Base-by-base conservation (phyloP, 2,329 filamentous ascomycete species). In the Cryphonectria carpinicola region DNA sequence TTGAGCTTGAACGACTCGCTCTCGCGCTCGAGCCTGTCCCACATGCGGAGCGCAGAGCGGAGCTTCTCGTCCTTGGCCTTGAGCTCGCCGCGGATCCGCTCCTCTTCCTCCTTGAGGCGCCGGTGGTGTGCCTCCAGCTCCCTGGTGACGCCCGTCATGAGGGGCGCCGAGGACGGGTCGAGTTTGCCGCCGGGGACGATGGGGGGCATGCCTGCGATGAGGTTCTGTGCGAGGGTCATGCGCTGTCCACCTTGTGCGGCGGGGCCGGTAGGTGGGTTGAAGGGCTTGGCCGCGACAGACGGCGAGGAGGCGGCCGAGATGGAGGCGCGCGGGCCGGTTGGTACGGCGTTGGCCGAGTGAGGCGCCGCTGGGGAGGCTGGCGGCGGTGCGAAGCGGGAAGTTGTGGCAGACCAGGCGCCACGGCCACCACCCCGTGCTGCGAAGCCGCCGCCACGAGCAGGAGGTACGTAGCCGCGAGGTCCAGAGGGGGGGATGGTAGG, bases 211-310 rank as follows among this genome's bases (percentile, higher is more conserved):
- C 83, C 84, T 25, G 84, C 78, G 1, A 89, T 79, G 25, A 88
- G 80, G 75, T 81, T 85, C 73, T 89, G 86, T 1, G 85, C 86
- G 13, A 89, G 79, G 32, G 83, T 84, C 68, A 82, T 84, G 35
- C 83, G 80, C 62, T 79, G 69, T 64, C 71, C 77, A 71, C 81
- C 80, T 72, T 79, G 80, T 1, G 82, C 79, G 0, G 83, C 80
- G 0, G 87, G 87, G 4, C 87, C 87, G 1, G 87, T 88, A 4
- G 86, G 87, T 2, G 87, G 87, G 73, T 89, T 88, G 77, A 89
- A 89, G 0, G 86, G 82, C 72, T 82, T 86, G 72, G 76, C 79
- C 70, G 76, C 74, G 39, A 77, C 77, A 70, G 0, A 84, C 80
- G 3, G 82, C 82, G 11, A 70, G 8, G 65, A 82, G 79, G 11